A percentile compares a stretch with the other conserved stretches of the same genome.
phyloP scores from a whole-genome alignment of 176 grass and related monocot species.

The Oryza meridionalis region DNA sequence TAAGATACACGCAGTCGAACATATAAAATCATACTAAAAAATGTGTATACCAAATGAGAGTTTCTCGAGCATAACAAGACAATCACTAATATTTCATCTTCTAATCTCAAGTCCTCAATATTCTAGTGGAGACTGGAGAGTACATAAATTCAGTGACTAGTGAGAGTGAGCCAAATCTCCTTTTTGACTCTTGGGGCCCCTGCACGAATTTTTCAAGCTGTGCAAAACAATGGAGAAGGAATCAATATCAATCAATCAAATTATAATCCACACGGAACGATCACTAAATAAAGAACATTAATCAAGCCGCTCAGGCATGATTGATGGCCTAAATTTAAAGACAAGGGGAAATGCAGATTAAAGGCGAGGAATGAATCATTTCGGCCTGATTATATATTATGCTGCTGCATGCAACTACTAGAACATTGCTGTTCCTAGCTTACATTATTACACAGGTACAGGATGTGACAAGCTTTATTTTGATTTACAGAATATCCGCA shows the following conservation, averaged over 20 bases:
- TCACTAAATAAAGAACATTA: not conserved
- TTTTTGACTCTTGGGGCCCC: conserved; percentile 22
- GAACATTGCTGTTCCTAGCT: not conserved
- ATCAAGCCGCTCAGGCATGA: conserved; percentile 17
- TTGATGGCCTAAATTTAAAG: conserved; percentile 42
- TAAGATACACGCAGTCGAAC: fast-evolving
- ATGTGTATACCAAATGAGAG: no score
- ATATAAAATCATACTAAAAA: no score
- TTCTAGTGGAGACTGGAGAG: not conserved
- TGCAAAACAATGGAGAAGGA: conserved; percentile 11
- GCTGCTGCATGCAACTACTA: not conserved
- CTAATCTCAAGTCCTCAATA: not conserved
- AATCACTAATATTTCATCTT: not conserved
- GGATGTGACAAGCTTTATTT: not conserved
- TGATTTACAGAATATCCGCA: no score
- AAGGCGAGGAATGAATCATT: not conserved
- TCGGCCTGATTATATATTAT: conserved; percentile 16
- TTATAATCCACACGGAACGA: not conserved
- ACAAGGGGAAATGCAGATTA: not conserved
- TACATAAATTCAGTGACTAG: not conserved
- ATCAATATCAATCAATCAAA: conserved; percentile 33
- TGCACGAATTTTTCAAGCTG: conserved; percentile 14
- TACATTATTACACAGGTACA: not conserved
- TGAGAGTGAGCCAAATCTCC: not conserved
- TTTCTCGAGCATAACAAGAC: not conserved